Evolutionary conservation across 2,329 filamentous ascomycete genomes (phyloP).

Genomic region (Penicillium fuscoglaucum): DNA sequence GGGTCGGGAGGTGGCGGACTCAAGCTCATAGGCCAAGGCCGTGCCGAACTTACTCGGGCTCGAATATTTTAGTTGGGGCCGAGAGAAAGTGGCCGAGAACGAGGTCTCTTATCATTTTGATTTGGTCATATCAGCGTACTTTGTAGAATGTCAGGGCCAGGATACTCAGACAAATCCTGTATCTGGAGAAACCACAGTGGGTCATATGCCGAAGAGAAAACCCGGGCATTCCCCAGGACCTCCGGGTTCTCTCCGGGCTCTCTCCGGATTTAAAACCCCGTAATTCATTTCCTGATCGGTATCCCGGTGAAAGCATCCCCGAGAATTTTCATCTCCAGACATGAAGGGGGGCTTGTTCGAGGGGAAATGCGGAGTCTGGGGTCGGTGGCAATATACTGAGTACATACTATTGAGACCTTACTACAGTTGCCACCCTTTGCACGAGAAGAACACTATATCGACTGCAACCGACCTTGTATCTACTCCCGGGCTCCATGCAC

Average conservation of each 20-base stretch:
- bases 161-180: not conserved
- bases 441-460: not conserved
- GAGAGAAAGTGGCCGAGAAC: not conserved
- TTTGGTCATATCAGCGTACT: not conserved
- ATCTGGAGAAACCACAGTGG: conserved; percentile 9
- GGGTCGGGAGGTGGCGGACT: conserved; percentile 15
- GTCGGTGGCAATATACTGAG: not conserved
- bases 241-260: not conserved
- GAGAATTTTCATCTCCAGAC: conserved; percentile 3
- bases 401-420: not conserved
- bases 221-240: conserved; percentile 20
- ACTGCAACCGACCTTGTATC: not conserved
- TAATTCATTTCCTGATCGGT: conserved; percentile 20
- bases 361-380: conserved; percentile 26
- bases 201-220: not conserved
- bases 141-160: not conserved
- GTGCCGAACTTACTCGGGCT: conserved; percentile 2
- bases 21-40: conserved; percentile 6
- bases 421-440: not conserved
- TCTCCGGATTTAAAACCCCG: conserved; percentile 14
- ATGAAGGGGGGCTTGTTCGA: conserved; percentile 2
- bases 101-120: not conserved
- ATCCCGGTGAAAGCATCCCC: conserved; percentile 20
- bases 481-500: not conserved
- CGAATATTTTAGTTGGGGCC: not conserved